Conservation (phyloP, 768 basidiomycete genomes). For the Albatrellus ellisii region DNA sequence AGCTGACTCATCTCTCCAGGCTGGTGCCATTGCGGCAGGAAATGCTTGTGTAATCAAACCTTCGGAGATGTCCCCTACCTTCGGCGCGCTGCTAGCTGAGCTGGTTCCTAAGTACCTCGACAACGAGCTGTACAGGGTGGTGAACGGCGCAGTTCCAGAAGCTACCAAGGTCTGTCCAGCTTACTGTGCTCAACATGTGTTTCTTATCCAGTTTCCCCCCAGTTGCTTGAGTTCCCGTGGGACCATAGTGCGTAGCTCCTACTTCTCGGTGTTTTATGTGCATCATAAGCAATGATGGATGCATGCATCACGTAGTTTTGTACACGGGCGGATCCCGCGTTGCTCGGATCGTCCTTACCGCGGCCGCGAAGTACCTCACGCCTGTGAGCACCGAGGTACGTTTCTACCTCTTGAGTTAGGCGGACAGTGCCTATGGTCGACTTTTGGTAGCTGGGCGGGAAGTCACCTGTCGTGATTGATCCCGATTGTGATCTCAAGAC, state of each 20-base stretch:
- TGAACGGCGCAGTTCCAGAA: slow-evolving; percentile 23
- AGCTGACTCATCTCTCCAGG: background rate
- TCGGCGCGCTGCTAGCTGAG: slow-evolving; percentile 18
- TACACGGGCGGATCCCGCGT: slow-evolving; percentile 52
- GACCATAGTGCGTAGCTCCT: slow-evolving; percentile 34
- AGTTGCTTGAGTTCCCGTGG: slow-evolving; percentile 69
- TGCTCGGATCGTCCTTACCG: slow-evolving; percentile 51
- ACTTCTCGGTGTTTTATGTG: too few relatives aligned
- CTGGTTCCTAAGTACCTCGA: slow-evolving; percentile 23
- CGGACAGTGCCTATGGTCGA: background rate
- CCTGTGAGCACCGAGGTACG: slow-evolving; percentile 47
- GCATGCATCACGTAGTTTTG: slow-evolving; percentile 27
- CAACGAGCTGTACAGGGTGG: slow-evolving; percentile 18
- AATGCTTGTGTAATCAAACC: slow-evolving; percentile 23
- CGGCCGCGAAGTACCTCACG: slow-evolving; percentile 67
- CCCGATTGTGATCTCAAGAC: slow-evolving; percentile 50
- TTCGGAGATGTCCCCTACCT: slow-evolving; percentile 22
- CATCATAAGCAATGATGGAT: too few relatives aligned
- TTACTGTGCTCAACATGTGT: too few relatives aligned
- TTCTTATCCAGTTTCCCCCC: background rate
- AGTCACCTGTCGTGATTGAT: slow-evolving; percentile 67
- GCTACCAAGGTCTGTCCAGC: slow-evolving; percentile 18
- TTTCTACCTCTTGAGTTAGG: background rate
- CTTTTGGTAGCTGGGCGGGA: slow-evolving; percentile 43
- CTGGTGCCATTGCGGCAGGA: slow-evolving; percentile 28